Base-by-base conservation (phyloP, 768 basidiomycete genomes). In the Tylopilus subfusipes region DNA sequence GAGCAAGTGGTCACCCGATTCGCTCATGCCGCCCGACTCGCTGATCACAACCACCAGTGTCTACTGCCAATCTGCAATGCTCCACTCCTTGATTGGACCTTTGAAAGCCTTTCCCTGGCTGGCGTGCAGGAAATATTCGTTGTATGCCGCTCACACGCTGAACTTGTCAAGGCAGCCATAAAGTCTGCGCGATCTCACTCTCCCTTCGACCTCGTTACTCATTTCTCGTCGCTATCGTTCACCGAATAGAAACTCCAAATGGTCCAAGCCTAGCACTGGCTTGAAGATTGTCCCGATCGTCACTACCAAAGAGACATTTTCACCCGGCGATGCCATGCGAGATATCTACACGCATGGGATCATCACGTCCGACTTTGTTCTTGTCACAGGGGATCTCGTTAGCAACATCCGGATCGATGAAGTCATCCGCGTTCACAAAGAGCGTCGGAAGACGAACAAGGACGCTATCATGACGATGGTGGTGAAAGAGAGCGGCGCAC, bases 401-500 rank as follows among this genome's bases (percentile, higher is more conserved):
- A 95, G 93, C 74, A 98, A 92, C 68, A 81, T 98, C 60, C 83
- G 84, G 55, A 88, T 99, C 60, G 88, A 92, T 63, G 89, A 93
- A 62, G 90, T 94, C 50, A 88, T 97, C 45, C 81, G 86, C 43
- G 83, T 82, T 58, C 96, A 98, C 76, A 93, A 88, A 77, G 89
- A 90, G 69, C 76, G 93, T 48, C 78, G 93, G 56, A 87, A 86
- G 71, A 81, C 77, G 55, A 92, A 95, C 71, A 91, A 92, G 75
- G 90, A 98, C 68, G 90, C 88, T 36, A 93, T 94, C 65, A 94
- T 99, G 93, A 94, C 93, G 25, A 93, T 98, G 78, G 93, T 92
- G 14, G 88, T 90, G 54, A 91, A 90, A 71, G 85, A 88, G 72
- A 83, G 83, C 61, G 88, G 87, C 14, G 78, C 77, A 9, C 73